These are phyloP conservation scores for Aspergillus hiratsukae DNA, from an alignment of 2,329 filamentous ascomycete genomes.

Conservation along the genomic window DNA sequence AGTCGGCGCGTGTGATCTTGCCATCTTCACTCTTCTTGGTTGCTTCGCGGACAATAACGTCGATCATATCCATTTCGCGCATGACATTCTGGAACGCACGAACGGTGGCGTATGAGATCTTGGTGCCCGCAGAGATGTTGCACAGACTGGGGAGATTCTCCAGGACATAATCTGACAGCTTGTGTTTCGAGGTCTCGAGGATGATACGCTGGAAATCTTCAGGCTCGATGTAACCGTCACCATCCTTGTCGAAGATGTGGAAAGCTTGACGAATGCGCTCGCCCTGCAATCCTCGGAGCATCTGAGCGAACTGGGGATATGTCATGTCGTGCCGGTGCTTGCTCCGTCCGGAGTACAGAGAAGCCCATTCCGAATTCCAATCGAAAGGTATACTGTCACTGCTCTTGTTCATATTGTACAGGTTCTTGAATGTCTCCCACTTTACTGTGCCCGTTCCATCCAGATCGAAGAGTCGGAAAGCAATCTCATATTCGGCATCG, in stretches of 20 bases:
- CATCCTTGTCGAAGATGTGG: slow-evolving; percentile 82
- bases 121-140: slow-evolving; percentile 86
- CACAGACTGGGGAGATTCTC: slow-evolving; percentile 88
- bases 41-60: slow-evolving; percentile 85
- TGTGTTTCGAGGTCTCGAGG: slow-evolving; percentile 84
- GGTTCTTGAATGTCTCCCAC: slow-evolving; percentile 78
- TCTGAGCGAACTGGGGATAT: slow-evolving; percentile 95
- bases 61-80: slow-evolving; percentile 94
- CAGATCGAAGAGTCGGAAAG: slow-evolving; percentile 92
- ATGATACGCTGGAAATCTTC: slow-evolving; percentile 97
- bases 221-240: slow-evolving; percentile 90
- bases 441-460: slow-evolving; percentile 79
- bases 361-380: slow-evolving; percentile 96
- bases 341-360: slow-evolving; percentile 84
- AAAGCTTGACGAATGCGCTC: slow-evolving; percentile 96
- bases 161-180: slow-evolving; percentile 92
- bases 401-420: slow-evolving; percentile 88
- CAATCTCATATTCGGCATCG: slow-evolving; percentile 97
- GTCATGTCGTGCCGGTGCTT: slow-evolving; percentile 86
- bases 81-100: slow-evolving; percentile 98
- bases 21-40: slow-evolving; percentile 78
- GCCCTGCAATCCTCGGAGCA: slow-evolving; percentile 92
- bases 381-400: slow-evolving; percentile 83
- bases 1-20: slow-evolving; percentile 90
- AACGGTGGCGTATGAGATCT: slow-evolving; percentile 96